phyloP scores from a whole-genome alignment of 176 grass and related monocot genomes.

The Pharus latifolius region DNA sequence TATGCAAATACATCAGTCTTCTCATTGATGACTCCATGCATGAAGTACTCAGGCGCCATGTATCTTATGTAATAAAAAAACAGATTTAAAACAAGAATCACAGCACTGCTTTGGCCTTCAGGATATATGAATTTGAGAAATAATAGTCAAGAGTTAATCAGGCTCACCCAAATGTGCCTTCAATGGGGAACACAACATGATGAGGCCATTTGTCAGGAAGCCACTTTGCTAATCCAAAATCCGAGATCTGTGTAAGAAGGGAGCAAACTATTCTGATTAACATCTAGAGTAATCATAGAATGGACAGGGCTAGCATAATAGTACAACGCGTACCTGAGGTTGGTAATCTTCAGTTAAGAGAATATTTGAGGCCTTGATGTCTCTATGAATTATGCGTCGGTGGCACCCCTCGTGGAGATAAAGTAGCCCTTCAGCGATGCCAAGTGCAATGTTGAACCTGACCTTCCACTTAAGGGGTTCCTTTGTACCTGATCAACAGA shows the following conservation, averaged over 20 bases:
- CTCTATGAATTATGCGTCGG: constrained; percentile 94
- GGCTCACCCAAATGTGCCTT: constrained; percentile 96
- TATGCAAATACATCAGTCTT: constrained; percentile 95
- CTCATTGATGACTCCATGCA: constrained; percentile 95
- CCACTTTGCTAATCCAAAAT: constrained; percentile 99
- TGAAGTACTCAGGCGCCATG: constrained; percentile 96
- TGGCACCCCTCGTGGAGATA: constrained; percentile 96
- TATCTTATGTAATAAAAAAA: constrained; percentile 40
- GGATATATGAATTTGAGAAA: neutral
- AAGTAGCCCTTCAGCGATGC: constrained; percentile 82
- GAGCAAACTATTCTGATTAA: neutral
- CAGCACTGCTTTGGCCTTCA: neutral
- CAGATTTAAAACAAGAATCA: constrained; percentile 14
- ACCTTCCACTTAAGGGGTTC: constrained; percentile 66
- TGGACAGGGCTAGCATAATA: neutral
- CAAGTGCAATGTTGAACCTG: constrained; percentile 68
- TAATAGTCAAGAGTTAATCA: neutral
- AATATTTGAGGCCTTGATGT: constrained; percentile 98
- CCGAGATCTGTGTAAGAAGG: constrained; percentile 62
- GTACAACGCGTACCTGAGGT: constrained; percentile 54
- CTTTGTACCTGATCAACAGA: constrained; percentile 68
- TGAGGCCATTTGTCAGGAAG: constrained; percentile 83
- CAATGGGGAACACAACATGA: constrained; percentile 89
- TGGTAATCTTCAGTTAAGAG: constrained; percentile 91
- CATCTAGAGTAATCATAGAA: neutral